Conservation (phyloP, 1,139 yeast species). For the Geotrichum citri-aurantii region DNA sequence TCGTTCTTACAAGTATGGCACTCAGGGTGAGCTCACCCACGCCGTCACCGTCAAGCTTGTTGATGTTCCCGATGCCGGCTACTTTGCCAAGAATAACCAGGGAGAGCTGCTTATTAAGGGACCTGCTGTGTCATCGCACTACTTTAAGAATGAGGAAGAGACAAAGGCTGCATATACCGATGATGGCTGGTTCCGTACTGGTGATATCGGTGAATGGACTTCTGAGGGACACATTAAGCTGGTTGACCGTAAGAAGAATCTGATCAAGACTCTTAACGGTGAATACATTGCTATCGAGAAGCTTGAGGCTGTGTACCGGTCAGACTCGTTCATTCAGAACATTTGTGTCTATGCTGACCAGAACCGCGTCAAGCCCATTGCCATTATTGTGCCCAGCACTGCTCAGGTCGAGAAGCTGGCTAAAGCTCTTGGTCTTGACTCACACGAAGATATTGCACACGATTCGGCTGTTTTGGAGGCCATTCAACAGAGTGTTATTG, state of each 20-base stretch:
- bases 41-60: slow-evolving; percentile 82
- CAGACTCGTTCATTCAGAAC: slow-evolving; percentile 69
- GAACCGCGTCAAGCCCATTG: slow-evolving; percentile 81
- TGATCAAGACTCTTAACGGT: slow-evolving; percentile 94
- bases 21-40: slow-evolving; percentile 78
- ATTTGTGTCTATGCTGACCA: slow-evolving; percentile 92
- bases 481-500: slow-evolving; percentile 54
- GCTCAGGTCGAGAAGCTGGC: slow-evolving; percentile 56
- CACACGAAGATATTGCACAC: slow-evolving; percentile 48
- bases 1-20: slow-evolving; percentile 59
- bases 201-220: slow-evolving; percentile 96
- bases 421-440: slow-evolving; percentile 47
- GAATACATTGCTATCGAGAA: slow-evolving; percentile 97
- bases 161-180: slow-evolving; percentile 68
- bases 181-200: slow-evolving; percentile 95
- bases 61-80: slow-evolving; percentile 90
- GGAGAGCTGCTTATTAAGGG: slow-evolving; percentile 90
- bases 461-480: slow-evolving; percentile 54
- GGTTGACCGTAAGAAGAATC: slow-evolving; percentile 92
- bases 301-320: slow-evolving; percentile 74
- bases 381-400: slow-evolving; percentile 81
- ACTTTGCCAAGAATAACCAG: slow-evolving; percentile 82
- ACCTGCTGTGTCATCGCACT: slow-evolving; percentile 62
- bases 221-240: slow-evolving; percentile 69
- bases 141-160: slow-evolving; percentile 78